These are phyloP conservation scores for Coleophoma cylindrospora DNA, from an alignment of 2,329 filamentous ascomycete species.

Conservation along the genomic window DNA sequence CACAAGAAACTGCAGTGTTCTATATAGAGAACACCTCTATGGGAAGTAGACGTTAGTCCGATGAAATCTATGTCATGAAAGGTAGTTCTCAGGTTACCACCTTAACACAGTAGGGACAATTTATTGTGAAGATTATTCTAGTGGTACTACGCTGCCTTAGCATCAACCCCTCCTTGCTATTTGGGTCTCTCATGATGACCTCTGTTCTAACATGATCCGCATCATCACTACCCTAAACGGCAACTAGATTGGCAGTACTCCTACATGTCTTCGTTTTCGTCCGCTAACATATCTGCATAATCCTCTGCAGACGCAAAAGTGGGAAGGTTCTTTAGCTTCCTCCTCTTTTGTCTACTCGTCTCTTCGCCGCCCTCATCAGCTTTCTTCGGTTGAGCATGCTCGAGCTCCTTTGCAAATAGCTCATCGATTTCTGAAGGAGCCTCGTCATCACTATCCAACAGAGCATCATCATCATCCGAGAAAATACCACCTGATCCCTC, in stretches of 20 bases:
- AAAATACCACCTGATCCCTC: slow-evolving; percentile 19
- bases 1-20: too few species aligned
- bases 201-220: too few species aligned
- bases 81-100: too few species aligned
- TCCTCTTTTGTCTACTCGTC: slow-evolving; percentile 58
- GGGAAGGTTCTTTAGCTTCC: slow-evolving; percentile 82
- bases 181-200: too few species aligned
- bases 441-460: slow-evolving; percentile 43
- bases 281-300: slow-evolving; percentile 79
- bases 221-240: too few species aligned
- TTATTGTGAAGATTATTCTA: too few species aligned
- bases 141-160: too few species aligned
- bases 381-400: slow-evolving; percentile 29
- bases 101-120: too few species aligned
- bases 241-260: background rate
- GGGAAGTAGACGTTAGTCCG: too few species aligned
- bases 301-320: slow-evolving; percentile 93
- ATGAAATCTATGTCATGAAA: too few species aligned
- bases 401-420: slow-evolving; percentile 27
- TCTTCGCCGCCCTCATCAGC: slow-evolving; percentile 30
- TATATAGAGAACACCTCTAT: too few species aligned
- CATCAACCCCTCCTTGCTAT: too few species aligned
- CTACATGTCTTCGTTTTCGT: slow-evolving; percentile 46
- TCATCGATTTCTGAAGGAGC: slow-evolving; percentile 45
- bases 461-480: slow-evolving; percentile 23